These are phyloP conservation scores for Meyerozyma elateridarum DNA, from an alignment of 1,139 yeast genomes.

Conservation along the genomic window DNA sequence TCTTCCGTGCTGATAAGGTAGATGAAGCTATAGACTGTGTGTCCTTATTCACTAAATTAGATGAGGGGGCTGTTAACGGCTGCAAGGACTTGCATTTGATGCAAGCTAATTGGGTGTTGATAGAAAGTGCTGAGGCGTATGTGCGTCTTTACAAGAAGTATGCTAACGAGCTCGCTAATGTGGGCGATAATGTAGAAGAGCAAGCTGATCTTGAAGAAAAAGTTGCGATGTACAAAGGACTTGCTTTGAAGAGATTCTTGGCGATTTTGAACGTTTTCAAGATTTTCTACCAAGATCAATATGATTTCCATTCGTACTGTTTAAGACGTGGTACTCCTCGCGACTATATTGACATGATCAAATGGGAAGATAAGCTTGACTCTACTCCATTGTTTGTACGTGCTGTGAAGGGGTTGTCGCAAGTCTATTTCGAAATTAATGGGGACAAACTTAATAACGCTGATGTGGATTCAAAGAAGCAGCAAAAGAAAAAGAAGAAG, in stretches of 20 bases:
- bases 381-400: conserved; percentile 67
- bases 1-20: conserved; percentile 70
- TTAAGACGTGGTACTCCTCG: conserved; percentile 89
- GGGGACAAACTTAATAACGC: conserved; percentile 8
- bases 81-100: conserved; percentile 80
- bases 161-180: conserved; percentile 14
- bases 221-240: conserved; percentile 49
- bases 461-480: conserved; percentile 22
- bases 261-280: conserved; percentile 66
- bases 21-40: conserved; percentile 73
- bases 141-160: conserved; percentile 28
- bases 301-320: conserved; percentile 92
- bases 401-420: conserved; percentile 62
- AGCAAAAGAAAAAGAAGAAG: conserved; percentile 31
- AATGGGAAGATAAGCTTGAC: conserved; percentile 77
- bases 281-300: conserved; percentile 76
- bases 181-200: conserved; percentile 20
- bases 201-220: conserved; percentile 31
- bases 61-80: conserved; percentile 68
- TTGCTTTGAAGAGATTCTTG: conserved; percentile 74
- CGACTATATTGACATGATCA: conserved; percentile 67
- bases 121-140: conserved; percentile 84
- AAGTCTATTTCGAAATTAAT: conserved; percentile 49
- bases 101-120: conserved; percentile 89
- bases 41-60: conserved; percentile 80